Conservation (phyloP, 1,284 basidiomycete genomes). For the Cystobasidium pallidum region DNA sequence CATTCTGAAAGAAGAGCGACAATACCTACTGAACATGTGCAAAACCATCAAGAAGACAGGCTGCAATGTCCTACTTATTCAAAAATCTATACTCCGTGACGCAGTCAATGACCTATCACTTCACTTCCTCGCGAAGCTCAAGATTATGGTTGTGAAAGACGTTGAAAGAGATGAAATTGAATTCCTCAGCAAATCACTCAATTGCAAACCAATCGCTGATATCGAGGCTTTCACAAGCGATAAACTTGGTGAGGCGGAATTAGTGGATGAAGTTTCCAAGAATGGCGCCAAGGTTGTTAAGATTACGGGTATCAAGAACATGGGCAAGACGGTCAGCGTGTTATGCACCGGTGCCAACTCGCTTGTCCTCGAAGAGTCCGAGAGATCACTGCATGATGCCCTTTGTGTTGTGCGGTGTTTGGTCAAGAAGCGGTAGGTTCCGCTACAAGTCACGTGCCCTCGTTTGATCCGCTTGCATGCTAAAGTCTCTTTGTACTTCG, state of each 20-base stretch:
- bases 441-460: conserved; percentile 7
- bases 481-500: neutral
- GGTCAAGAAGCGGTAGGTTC: conserved; percentile 88
- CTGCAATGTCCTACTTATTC: conserved; percentile 97
- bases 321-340: conserved; percentile 89
- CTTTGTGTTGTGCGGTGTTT: conserved; percentile 97
- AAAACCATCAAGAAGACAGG: conserved; percentile 99
- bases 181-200: conserved; percentile 92
- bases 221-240: conserved; percentile 99
- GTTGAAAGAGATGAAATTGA: conserved; percentile 99
- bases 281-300: conserved; percentile 89
- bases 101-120: conserved; percentile 98
- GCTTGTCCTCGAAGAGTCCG: conserved; percentile 94
- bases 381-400: conserved; percentile 96
- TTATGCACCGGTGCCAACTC: conserved; percentile 93
- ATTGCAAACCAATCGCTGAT: conserved; percentile 94
- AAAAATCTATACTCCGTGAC: conserved; percentile 98
- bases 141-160: conserved; percentile 96
- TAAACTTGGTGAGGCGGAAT: conserved; percentile 93
- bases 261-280: conserved; percentile 87
- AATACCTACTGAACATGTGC: conserved; percentile 97
- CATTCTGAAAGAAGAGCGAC: conserved; percentile 97
- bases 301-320: conserved; percentile 91
- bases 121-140: conserved; percentile 96
- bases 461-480: too few relatives aligned